phyloP scores from a whole-genome alignment of 805 yeast species.

The Myxozyma kluyveri region DNA sequence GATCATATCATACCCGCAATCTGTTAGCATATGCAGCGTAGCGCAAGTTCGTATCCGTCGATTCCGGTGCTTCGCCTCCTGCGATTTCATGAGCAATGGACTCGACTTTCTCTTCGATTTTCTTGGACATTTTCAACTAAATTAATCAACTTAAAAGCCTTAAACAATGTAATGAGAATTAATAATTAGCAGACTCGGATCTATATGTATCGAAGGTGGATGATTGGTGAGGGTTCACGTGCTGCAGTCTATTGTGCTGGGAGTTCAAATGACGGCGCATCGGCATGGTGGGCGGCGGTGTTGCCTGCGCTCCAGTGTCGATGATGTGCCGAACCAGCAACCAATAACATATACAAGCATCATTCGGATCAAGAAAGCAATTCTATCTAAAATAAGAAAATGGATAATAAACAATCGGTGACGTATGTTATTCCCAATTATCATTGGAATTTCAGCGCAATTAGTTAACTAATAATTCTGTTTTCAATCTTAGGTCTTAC shows the following conservation, averaged over 20 bases:
- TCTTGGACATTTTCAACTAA: slow-evolving; percentile 8
- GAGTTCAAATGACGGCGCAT: not conserved
- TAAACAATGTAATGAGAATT: not conserved
- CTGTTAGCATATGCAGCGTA: slow-evolving; percentile 82
- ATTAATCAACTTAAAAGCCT: not conserved
- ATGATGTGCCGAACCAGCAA: too few relatives aligned
- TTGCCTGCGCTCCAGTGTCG: too few relatives aligned
- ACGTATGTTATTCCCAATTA: not conserved
- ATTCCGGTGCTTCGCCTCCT: slow-evolving; percentile 39
- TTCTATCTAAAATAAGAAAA: not conserved
- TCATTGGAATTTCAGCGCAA: not conserved
- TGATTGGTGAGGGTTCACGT: not conserved
- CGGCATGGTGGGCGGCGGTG: too few relatives aligned
- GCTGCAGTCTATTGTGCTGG: not conserved
- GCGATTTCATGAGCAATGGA: slow-evolving; percentile 27
- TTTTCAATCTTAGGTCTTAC: slow-evolving; percentile 16
- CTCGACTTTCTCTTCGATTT: slow-evolving; percentile 19
- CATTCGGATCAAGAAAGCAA: too few relatives aligned
- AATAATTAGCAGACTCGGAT: too few relatives aligned
- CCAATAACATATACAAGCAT: too few relatives aligned
- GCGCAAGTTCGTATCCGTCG: slow-evolving; percentile 54
- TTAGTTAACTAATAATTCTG: too few relatives aligned
- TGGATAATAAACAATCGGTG: not conserved
- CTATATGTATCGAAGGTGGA: not conserved
- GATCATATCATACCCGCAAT: slow-evolving; percentile 43